Base-by-base conservation (phyloP, 202 grass and related monocot species). In the Dendrocalamus latiflorus region DNA sequence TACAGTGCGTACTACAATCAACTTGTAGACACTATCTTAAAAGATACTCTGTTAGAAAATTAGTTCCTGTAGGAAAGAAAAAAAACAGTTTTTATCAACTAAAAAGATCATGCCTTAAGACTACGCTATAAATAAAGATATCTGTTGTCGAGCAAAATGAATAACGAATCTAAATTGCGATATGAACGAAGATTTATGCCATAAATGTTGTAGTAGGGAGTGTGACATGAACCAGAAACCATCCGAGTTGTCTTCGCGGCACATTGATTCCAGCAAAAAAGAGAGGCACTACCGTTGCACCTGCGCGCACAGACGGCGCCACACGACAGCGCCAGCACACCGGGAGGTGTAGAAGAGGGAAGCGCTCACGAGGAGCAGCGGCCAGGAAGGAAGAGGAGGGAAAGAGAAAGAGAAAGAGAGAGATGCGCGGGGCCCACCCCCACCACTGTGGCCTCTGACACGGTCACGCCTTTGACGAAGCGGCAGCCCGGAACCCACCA, bases 391-490 rank as follows among this genome's bases (percentile, higher is more conserved):
- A 30, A 10, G 68, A 9, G 12, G 6, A 26, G 47, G 20, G 41
- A 8, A n/a, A 13, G 14, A 1, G 41, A 11, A 21, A 24, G 6
- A 24, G n/a, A 14, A 4, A 4, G 16, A n/a, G 71, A 37, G 71
- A 37, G n/a, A 5, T 61, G 36, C 43, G 43, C 0, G 77, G 88
- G 65, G 2, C 82, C 82, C 81, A 71, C 42, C 28, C 24, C 44
- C n/a, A 48, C 70, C 37, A 71, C 74, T 37, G 64, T 12, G 11
- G 25, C 89, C 79, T 89, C 88, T 90, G 88, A 83, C 84, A 90
- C 87, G 82, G 87, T 80, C 84, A 83, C 84, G 74, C 74, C 93
- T 89, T 90, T 86, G 86, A 91, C 91, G 88, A 93, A 89, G 75
- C 88, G 68, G 79, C 68, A 70, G 44, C 68, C 79, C 64, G 64